phyloP scores from a whole-genome alignment of 139 green algal genomes.

The Marvania coccoides region DNA sequence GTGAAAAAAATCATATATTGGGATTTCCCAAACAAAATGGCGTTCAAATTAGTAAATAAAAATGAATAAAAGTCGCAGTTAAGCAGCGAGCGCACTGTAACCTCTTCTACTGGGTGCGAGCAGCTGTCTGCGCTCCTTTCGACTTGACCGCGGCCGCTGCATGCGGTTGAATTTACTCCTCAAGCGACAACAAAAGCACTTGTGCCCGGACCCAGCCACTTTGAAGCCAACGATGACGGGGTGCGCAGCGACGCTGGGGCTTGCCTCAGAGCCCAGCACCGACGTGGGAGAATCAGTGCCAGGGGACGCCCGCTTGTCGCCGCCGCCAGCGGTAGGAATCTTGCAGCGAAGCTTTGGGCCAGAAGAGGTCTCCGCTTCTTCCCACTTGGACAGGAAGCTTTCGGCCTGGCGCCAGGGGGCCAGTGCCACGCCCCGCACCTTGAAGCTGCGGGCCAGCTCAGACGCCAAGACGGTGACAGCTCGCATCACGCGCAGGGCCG shows the following conservation, averaged over 20 bases:
- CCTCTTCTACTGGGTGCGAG: not conserved
- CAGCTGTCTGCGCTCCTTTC: not conserved
- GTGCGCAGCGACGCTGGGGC: not conserved
- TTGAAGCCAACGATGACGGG: not conserved
- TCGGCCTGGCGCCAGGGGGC: constrained; percentile 12
- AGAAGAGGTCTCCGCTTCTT: not conserved
- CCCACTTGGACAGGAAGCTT: not conserved
- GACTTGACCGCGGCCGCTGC: not conserved
- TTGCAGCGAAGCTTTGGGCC: not conserved
- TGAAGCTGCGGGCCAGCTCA: constrained; percentile 12
- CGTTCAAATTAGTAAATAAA: no score
- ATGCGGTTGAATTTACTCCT: no score
- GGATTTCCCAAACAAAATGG: no score
- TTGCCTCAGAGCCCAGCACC: not conserved
- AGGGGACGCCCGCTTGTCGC: no score
- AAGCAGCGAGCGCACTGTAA: not conserved
- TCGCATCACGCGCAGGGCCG: not conserved
- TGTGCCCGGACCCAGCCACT: not conserved
- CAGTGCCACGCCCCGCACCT: constrained; percentile 2
- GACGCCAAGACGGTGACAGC: constrained; percentile 1
- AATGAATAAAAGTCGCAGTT: no score
- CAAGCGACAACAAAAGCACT: constrained; percentile 15
- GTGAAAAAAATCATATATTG: no score
- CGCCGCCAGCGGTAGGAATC: not conserved
- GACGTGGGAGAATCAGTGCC: not conserved